Base-by-base conservation (phyloP, 495 filamentous ascomycete species). In the Xylaria acuta region DNA sequence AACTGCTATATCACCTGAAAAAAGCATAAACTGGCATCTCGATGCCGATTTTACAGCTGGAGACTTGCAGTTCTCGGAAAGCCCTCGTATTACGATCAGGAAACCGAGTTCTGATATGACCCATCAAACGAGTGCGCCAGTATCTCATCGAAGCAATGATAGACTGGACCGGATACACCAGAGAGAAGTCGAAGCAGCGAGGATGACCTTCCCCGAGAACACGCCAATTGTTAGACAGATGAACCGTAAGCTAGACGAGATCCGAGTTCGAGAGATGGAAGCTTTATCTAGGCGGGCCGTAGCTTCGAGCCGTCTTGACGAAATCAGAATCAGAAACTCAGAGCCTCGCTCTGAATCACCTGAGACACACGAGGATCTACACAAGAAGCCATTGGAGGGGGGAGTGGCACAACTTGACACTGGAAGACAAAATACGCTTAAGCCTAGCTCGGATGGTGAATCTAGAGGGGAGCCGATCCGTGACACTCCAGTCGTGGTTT, bases 31-130 rank as follows among this genome's bases (percentile, higher is more conserved):
- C 34, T 90, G 87, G 88, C 84, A 91, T 53, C 75, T 86, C 22
- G 86, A 88, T 58, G 82, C 86, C 7, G 90, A 92, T 47, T 91
- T 93, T 71, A 91, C 90, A n/a, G 87, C 84, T 34, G 84, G 82
- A 27, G 89, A 90, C 58, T 69, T 92, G 40, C 87, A 91, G 62
- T 75, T 90, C 9, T 92, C 90, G 4, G 79, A 83, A 16, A 92
- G 89, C 49, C 90, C 90, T 43, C 87, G 86, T 20, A 80, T 89
- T 27, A 71, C 64, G 14, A 67, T 73, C 1, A 40, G 30, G 12
- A 76, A 77, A 62, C 72, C 73, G 18, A 72, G 69, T 43, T 63
- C 30, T 20, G 56, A 22, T n/a, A 41, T 66, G 59, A 54, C 20
- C 34, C 63, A 38, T 53, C 70, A 34, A 73, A 67, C 25, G 8